phyloP scores from a whole-genome alignment of 2,329 filamentous ascomycete species.

The Cytospora mali region DNA sequence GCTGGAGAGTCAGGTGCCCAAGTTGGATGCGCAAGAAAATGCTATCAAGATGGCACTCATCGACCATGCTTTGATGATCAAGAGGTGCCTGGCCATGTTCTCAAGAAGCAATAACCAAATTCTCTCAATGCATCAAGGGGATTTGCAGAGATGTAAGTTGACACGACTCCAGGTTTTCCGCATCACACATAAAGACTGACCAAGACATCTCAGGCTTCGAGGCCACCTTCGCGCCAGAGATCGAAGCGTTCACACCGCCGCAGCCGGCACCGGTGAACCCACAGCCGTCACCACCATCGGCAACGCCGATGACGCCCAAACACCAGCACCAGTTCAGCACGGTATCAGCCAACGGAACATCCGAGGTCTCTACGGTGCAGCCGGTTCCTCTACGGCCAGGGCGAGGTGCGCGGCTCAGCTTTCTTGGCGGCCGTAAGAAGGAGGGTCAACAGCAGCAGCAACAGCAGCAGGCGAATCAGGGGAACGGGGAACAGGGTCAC shows the following conservation, averaged over 20 bases:
- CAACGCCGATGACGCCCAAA: conserved; percentile 35
- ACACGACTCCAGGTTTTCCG: not conserved
- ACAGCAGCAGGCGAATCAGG: conserved; percentile 15
- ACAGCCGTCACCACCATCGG: conserved; percentile 51
- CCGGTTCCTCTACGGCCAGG: conserved; percentile 54
- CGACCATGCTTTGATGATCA: conserved; percentile 86
- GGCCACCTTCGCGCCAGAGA: conserved; percentile 65
- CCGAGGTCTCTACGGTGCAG: conserved; percentile 54
- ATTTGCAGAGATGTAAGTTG: conserved; percentile 66
- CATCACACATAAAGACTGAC: conserved; percentile 9
- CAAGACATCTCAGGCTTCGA: conserved; percentile 57
- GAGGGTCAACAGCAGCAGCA: conserved; percentile 35
- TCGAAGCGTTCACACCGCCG: conserved; percentile 61
- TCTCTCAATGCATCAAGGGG: conserved; percentile 58
- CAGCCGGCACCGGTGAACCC: conserved; percentile 47
- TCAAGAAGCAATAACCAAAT: conserved; percentile 63
- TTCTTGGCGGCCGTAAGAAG: conserved; percentile 58
- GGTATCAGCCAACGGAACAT: conserved; percentile 41
- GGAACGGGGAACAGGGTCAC: conserved; percentile 32
- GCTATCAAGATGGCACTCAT: conserved; percentile 83
- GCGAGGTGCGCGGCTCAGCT: conserved; percentile 58
- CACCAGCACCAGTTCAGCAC: conserved; percentile 39
- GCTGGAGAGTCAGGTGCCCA: conserved; percentile 49
- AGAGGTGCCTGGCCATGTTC: conserved; percentile 75
- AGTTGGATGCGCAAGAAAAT: conserved; percentile 66